Conservation (phyloP, 2,329 filamentous ascomycete genomes). For the Phaeoacremonium minimum region DNA sequence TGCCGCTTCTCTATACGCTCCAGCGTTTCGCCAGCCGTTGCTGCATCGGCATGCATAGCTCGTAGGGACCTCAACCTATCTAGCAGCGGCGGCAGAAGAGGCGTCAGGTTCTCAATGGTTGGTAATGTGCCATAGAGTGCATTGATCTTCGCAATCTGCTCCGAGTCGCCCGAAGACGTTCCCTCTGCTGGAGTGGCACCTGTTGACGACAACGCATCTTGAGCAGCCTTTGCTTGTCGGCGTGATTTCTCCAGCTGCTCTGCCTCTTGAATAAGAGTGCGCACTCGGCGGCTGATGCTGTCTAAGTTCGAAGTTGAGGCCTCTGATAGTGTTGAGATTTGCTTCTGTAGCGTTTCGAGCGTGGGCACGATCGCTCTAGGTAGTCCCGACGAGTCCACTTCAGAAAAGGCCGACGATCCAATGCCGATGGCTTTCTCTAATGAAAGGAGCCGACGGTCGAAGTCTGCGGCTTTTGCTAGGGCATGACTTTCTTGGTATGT, state of each 20-base stretch:
- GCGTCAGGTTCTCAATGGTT: constrained; percentile 81
- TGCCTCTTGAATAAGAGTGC: constrained; percentile 67
- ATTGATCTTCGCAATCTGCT: constrained; percentile 83
- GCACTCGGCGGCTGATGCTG: constrained; percentile 64
- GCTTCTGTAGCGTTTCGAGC: constrained; percentile 74
- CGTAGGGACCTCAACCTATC: constrained; percentile 81
- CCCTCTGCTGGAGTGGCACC: constrained; percentile 34
- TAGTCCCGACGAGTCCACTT: constrained; percentile 50
- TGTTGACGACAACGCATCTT: constrained; percentile 51
- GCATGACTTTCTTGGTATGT: constrained; percentile 65
- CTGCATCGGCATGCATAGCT: constrained; percentile 82
- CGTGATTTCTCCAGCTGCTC: constrained; percentile 65
- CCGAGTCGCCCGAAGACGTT: constrained; percentile 43
- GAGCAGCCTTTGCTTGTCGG: constrained; percentile 55
- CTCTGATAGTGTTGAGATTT: constrained; percentile 70
- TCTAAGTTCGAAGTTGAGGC: constrained; percentile 71
- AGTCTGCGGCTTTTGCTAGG: constrained; percentile 77
- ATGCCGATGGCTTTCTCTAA: constrained; percentile 82
- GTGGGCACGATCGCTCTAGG: constrained; percentile 75
- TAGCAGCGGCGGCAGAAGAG: constrained; percentile 78
- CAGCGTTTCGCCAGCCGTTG: constrained; percentile 72
- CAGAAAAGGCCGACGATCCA: constrained; percentile 62
- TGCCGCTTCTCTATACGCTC: constrained; percentile 76
- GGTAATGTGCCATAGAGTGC: constrained; percentile 85
- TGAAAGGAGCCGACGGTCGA: constrained; percentile 74